Percentiles rank a stretch among this genome's conserved stretches.
Conservation (phyloP, 768 basidiomycete genomes). For the Russula foetens region DNA sequence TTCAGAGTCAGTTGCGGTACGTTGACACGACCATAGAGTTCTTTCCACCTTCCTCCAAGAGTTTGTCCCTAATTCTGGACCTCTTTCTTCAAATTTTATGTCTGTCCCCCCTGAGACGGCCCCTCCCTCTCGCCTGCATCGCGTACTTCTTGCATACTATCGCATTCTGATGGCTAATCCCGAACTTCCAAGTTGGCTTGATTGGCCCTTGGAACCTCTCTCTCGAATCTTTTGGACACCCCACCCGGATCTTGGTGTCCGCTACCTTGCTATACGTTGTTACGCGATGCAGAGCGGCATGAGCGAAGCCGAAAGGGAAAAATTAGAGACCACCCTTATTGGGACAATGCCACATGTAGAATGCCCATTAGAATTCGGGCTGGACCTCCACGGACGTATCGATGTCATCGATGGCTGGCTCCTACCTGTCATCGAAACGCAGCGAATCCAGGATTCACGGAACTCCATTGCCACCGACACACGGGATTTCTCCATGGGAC, state of each 20-base stretch:
- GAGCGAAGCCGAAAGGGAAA: constrained; percentile 66
- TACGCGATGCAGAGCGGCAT: constrained; percentile 71
- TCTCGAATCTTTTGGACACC: constrained; percentile 38
- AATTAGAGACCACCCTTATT: constrained; percentile 51
- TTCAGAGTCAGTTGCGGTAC: constrained; percentile 12
- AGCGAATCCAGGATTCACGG: constrained; percentile 47
- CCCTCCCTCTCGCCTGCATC: constrained; percentile 48
- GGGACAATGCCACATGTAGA: constrained; percentile 54
- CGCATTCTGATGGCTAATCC: constrained; percentile 72
- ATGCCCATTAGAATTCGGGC: constrained; percentile 51
- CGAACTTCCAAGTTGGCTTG: constrained; percentile 48
- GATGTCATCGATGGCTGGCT: constrained; percentile 71
- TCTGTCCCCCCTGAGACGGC: constrained; percentile 26
- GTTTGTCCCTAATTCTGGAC: constrained; percentile 41
- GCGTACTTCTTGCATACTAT: constrained; percentile 69
- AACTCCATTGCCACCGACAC: constrained; percentile 34
- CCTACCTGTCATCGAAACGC: constrained; percentile 59
- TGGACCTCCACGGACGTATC: constrained; percentile 37
- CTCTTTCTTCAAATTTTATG: constrained; percentile 37
- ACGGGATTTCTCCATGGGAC: constrained; percentile 40
- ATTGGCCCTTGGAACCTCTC: constrained; percentile 48
- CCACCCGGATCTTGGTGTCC: constrained; percentile 55
- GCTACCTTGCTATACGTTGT: constrained; percentile 66
- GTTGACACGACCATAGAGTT: constrained; percentile 35
- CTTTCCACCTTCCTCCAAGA: constrained; percentile 43